Evolutionary conservation across 2,329 filamentous ascomycete species (phyloP), one percentile per base, ranked within the genome.

Genomic region (Colletotrichum chrysophilum): DNA sequence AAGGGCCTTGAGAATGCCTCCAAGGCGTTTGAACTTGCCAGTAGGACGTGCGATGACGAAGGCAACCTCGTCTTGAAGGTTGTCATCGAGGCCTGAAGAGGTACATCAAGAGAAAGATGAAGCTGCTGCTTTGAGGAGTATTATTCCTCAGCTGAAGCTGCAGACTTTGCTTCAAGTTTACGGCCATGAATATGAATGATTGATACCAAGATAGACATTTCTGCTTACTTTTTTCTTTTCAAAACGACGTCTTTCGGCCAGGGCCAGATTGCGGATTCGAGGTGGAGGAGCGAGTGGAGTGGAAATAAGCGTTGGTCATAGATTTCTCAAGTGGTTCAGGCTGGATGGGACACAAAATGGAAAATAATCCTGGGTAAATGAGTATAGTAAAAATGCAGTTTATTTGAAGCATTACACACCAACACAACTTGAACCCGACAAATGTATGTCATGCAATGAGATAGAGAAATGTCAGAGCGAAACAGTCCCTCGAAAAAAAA

Each of bases 61-160:
- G 93, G 93, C 1, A 93, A 91, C 21, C 83, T 95, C 69, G 93
- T 95, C 18, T 84, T 95, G 77, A 95, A 95, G 86, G 93, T 95
- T 55, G 90, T 95, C 55, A 91, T 92, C 76, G 90, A 91, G 80
- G 86, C 87, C 66, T 91, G 83, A 83, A 68, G 7, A 55, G 16
- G 5, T 30, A 5, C 30, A 14, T 3, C 26, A 62, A 62, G 18
- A 36, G n/a, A 62, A 34, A 9, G 26, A 28, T 26, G 26, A 21
- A 34, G 18, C 18, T n/a, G 9, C 38, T 43, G 18, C 3, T 43
- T 12, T 2, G 18, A 5, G 4, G 38, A 43, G 38, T 0, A 18
- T 1, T 5, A 10, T 43, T 43, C 18, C 16, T n/a, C 38, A n/a
- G 38, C 38, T 43, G 18, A 30, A 21, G 28, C 32, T 36, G 30